Conservation (phyloP, 805 yeast species). For the Lipomyces japonicus region DNA sequence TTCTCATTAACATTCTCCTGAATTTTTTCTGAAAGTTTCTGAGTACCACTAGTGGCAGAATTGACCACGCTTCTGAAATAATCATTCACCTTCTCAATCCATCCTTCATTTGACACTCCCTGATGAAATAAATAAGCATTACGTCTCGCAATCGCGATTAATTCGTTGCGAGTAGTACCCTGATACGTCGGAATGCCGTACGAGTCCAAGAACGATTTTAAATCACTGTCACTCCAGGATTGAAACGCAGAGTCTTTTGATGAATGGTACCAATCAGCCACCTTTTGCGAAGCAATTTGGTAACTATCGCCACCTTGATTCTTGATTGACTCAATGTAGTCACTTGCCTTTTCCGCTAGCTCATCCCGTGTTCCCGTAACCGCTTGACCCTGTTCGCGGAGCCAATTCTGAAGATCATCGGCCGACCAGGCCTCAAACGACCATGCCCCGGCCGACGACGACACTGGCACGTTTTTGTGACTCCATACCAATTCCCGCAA, state of each 20-base stretch:
- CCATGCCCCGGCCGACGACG: constrained; percentile 41
- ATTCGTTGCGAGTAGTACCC: constrained; percentile 27
- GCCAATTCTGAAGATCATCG: constrained; percentile 49
- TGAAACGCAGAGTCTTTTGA: constrained; percentile 47
- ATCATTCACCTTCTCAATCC: constrained; percentile 11
- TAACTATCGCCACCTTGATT: constrained; percentile 41
- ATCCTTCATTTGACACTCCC: constrained; percentile 20
- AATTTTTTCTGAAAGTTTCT: constrained; percentile 10
- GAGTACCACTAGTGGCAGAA: constrained; percentile 13
- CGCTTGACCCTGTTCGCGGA: constrained; percentile 44
- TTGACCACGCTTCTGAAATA: constrained; percentile 8
- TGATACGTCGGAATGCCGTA: constrained; percentile 39
- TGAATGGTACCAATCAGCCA: constrained; percentile 37
- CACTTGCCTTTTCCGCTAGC: constrained; percentile 46
- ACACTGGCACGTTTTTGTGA: constrained; percentile 41
- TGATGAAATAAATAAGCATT: constrained; percentile 18
- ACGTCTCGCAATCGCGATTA: constrained; percentile 27
- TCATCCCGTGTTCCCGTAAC: constrained; percentile 46
- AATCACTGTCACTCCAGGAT: constrained; percentile 52
- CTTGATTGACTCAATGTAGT: constrained; percentile 46
- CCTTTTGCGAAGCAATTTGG: constrained; percentile 41
- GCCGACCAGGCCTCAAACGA: constrained; percentile 53
- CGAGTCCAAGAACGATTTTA: constrained; percentile 51
- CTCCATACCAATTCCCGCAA: constrained; percentile 44
- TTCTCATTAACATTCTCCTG: constrained; percentile 7